Conservation (phyloP, 176 grass and related monocot genomes). For the Musa acuminata region DNA sequence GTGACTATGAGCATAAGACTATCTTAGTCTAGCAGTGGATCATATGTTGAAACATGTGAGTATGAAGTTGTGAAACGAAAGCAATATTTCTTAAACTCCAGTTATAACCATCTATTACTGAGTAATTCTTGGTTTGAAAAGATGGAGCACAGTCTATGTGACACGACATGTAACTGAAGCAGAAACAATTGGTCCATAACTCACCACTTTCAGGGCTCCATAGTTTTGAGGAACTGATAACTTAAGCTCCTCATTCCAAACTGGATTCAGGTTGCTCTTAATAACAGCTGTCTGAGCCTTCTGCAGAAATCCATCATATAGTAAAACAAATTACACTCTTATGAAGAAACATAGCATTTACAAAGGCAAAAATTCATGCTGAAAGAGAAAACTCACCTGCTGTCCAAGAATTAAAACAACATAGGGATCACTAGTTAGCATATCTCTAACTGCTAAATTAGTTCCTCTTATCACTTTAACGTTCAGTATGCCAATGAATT, state of each 20-base stretch:
- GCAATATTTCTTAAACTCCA: not conserved
- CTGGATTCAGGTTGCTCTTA: no score
- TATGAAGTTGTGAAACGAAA: not conserved
- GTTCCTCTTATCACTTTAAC: conserved; percentile 57
- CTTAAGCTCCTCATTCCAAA: no score
- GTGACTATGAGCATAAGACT: not conserved
- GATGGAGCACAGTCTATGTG: not conserved
- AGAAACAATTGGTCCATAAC: no score
- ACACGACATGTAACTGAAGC: no score
- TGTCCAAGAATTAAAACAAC: conserved; percentile 48
- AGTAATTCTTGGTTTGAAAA: not conserved
- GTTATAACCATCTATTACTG: not conserved
- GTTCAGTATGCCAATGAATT: conserved; percentile 68
- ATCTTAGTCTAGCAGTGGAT: not conserved
- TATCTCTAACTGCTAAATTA: conserved; percentile 61
- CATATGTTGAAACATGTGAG: not conserved
- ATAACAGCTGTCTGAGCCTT: no score
- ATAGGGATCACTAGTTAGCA: conserved; percentile 58
- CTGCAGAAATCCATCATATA: no score
- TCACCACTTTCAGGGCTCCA: no score
- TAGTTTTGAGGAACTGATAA: no score
- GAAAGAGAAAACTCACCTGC: conserved; percentile 35
- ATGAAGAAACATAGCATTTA: not conserved
- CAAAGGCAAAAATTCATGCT: not conserved
- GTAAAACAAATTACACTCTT: no score